These are phyloP conservation scores for Phylloporus sp. DNA, from an alignment of 768 basidiomycete species.

Conservation along the genomic window DNA sequence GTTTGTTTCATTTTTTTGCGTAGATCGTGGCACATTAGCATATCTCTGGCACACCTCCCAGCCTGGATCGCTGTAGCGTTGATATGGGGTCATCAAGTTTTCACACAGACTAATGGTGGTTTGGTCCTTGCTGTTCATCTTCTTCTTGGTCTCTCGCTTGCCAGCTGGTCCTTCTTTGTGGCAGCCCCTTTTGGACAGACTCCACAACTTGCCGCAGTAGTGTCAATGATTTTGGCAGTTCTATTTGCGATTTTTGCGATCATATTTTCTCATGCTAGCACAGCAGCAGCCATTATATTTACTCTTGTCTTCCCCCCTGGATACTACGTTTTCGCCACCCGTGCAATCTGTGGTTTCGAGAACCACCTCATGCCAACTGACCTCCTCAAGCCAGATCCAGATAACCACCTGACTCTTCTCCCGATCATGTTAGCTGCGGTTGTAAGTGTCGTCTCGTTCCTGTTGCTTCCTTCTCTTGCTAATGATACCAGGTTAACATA, in stretches of 20 bases:
- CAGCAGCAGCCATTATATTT: conserved; percentile 54
- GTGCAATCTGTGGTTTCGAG: conserved; percentile 68
- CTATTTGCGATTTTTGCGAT: conserved; percentile 65
- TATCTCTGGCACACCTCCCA: conserved; percentile 67
- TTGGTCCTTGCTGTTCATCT: conserved; percentile 63
- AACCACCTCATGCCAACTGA: conserved; percentile 52
- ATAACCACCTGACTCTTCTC: conserved; percentile 49
- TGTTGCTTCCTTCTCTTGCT: not conserved
- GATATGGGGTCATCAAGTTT: conserved; percentile 67
- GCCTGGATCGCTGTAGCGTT: conserved; percentile 69
- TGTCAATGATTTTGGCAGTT: conserved; percentile 61
- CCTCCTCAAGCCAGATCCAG: conserved; percentile 56
- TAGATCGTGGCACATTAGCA: conserved; percentile 62
- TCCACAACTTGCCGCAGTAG: conserved; percentile 66
- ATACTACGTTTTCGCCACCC: conserved; percentile 69
- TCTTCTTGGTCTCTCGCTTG: conserved; percentile 61
- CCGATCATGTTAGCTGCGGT: conserved; percentile 61
- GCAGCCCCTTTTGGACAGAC: conserved; percentile 69
- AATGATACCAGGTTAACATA: conserved; percentile 51
- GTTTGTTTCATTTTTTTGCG: not conserved
- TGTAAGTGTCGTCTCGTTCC: conserved; percentile 38
- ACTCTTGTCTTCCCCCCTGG: conserved; percentile 71
- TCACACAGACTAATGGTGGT: conserved; percentile 53
- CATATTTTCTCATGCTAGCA: conserved; percentile 41
- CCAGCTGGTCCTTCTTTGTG: conserved; percentile 70